Conservation (phyloP, 495 filamentous ascomycete genomes). For the Cercophora scortea region DNA sequence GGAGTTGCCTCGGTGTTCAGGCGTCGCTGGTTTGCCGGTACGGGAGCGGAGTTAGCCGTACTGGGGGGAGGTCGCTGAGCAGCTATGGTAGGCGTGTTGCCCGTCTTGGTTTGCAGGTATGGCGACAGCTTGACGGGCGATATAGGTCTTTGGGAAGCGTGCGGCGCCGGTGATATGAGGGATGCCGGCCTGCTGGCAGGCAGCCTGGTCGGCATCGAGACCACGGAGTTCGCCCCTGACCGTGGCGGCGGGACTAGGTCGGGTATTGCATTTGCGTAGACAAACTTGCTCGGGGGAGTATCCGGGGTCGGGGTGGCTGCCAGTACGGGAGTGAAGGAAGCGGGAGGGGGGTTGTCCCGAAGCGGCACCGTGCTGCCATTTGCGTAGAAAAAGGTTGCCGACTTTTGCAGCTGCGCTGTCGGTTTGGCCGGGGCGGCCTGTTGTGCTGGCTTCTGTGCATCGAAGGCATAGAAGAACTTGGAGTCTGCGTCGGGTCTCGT, state of each 20-base stretch:
- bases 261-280: conserved; percentile 60
- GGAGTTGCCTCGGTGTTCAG: not conserved
- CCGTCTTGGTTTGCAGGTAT: conserved; percentile 16
- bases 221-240: conserved; percentile 28
- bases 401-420: conserved; percentile 19
- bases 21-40: conserved; percentile 3
- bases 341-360: conserved; percentile 13
- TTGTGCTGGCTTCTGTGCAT: conserved; percentile 46
- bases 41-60: not conserved
- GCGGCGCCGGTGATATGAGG: conserved; percentile 9
- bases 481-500: conserved; percentile 33
- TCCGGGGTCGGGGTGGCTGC: conserved; percentile 24
- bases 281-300: conserved; percentile 53
- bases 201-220: conserved; percentile 33
- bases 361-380: conserved; percentile 33
- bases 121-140: conserved; percentile 36
- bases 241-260: conserved; percentile 23
- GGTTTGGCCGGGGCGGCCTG: conserved; percentile 13
- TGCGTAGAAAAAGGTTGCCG: conserved; percentile 51
- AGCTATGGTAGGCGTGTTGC: conserved; percentile 2
- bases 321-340: conserved; percentile 26
- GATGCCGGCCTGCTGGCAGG: conserved; percentile 20
- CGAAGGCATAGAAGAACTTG: conserved; percentile 72
- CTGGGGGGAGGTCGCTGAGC: conserved; percentile 14
- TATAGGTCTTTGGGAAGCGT: conserved; percentile 26